These are phyloP conservation scores for Fusarium newnesense DNA, from an alignment of 2,329 filamentous ascomycete genomes.

Conservation along the genomic window DNA sequence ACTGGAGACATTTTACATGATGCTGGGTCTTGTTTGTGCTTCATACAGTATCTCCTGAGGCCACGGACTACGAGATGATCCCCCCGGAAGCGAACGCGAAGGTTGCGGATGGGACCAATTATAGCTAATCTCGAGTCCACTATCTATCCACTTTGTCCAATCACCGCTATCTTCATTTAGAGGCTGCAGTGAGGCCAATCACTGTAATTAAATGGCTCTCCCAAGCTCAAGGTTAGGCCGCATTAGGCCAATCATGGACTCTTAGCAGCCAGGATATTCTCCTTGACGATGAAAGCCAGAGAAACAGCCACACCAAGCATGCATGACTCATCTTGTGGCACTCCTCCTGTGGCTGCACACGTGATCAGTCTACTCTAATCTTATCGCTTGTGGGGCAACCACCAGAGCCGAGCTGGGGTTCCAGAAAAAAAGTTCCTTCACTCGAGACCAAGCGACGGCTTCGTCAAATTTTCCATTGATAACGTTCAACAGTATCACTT, in stretches of 20 bases:
- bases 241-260: constrained; percentile 18
- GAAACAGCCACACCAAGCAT: constrained; percentile 1
- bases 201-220: constrained; percentile 25
- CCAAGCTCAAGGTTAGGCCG: constrained; percentile 10
- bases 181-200: constrained; percentile 34
- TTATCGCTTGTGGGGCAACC: constrained; percentile 38
- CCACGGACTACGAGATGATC: constrained; percentile 23
- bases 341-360: constrained; percentile 6
- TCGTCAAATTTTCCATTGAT: constrained; percentile 50
- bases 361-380: constrained; percentile 26
- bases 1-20: background rate
- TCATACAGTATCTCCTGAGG: background rate
- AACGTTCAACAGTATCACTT: constrained; percentile 32
- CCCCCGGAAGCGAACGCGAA: constrained; percentile 23
- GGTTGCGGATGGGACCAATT: constrained; percentile 29
- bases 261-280: constrained; percentile 5
- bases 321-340: constrained; percentile 27
- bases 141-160: constrained; percentile 19
- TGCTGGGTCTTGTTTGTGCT: background rate
- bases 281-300: constrained; percentile 3
- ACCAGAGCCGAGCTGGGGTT: constrained; percentile 20
- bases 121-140: constrained; percentile 17
- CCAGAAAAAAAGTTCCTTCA: constrained; percentile 50
- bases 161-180: constrained; percentile 21
- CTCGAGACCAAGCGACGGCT: constrained; percentile 36